Conservation (phyloP, 305 asterid species). For the Plantago lanceolata region DNA sequence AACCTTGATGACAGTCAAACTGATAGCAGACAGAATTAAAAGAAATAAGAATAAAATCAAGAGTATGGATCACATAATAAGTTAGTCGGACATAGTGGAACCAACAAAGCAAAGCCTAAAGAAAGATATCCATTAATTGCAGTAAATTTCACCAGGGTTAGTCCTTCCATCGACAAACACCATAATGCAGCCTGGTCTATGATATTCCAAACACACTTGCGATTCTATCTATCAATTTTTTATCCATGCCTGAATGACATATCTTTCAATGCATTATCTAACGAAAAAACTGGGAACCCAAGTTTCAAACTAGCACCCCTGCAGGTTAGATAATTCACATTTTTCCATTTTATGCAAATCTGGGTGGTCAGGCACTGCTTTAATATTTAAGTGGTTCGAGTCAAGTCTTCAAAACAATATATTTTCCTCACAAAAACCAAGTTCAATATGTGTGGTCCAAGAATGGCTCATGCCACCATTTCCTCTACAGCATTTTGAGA, state of each 20-base stretch:
- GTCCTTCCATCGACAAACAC: neutral
- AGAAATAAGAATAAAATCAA: neutral
- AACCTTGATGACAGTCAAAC: constrained; percentile 14
- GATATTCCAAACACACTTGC: neutral
- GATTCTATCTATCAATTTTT: neutral
- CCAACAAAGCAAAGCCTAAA: neutral
- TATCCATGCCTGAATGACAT: neutral
- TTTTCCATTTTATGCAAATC: neutral
- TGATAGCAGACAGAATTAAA: constrained; percentile 12
- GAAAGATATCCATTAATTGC: neutral
- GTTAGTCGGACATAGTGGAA: too few species aligned
- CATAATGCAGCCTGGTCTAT: neutral
- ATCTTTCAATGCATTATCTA: neutral
- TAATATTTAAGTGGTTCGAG: neutral
- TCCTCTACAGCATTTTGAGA: constrained; percentile 7
- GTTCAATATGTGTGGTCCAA: neutral
- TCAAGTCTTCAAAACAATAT: too few species aligned
- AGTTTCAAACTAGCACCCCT: neutral
- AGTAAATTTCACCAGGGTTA: neutral
- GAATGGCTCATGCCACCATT: constrained; percentile 1
- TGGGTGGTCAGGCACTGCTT: neutral
- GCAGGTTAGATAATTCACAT: neutral
- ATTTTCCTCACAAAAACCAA: too few species aligned
- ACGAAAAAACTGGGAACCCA: neutral
- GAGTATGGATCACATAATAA: too few species aligned